These are phyloP conservation scores for Saposhnikovia divaricata DNA, from an alignment of 129 eudicot species.

Conservation along the genomic window DNA sequence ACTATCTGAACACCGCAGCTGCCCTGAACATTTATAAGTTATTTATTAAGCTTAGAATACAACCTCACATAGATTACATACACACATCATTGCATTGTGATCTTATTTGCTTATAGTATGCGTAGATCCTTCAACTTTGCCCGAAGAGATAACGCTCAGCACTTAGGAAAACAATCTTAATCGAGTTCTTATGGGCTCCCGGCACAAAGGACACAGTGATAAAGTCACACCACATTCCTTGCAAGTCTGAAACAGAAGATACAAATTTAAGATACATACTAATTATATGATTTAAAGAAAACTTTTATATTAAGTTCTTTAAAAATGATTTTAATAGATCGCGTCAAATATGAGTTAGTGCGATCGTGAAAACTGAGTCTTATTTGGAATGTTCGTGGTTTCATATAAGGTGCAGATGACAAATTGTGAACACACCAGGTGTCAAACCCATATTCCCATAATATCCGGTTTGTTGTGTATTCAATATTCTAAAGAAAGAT, in stretches of 20 bases:
- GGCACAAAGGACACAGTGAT: conserved; percentile 39
- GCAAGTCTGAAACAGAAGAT: conserved; percentile 34
- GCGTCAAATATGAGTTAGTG: too few species aligned
- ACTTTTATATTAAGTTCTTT: too few species aligned
- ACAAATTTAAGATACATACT: background rate
- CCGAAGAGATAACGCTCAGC: background rate
- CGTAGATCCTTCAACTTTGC: background rate
- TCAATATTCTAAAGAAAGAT: background rate
- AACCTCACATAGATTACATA: background rate
- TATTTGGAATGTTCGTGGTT: too few species aligned
- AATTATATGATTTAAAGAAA: background rate
- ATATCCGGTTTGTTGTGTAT: background rate
- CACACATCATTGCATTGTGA: background rate
- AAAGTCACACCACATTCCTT: conserved; percentile 40
- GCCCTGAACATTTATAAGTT: background rate
- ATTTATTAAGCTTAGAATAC: background rate
- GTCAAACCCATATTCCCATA: too few species aligned
- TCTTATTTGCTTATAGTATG: background rate
- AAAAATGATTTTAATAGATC: too few species aligned
- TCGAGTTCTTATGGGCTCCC: conserved; percentile 39
- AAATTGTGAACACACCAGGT: background rate
- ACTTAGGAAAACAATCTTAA: conserved; percentile 27
- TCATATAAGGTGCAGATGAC: background rate
- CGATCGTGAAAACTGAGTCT: background rate
- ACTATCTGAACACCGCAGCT: background rate